These are phyloP conservation scores for Fusarium sp. DNA, from an alignment of 2,329 filamentous ascomycete genomes.

Conservation along the genomic window DNA sequence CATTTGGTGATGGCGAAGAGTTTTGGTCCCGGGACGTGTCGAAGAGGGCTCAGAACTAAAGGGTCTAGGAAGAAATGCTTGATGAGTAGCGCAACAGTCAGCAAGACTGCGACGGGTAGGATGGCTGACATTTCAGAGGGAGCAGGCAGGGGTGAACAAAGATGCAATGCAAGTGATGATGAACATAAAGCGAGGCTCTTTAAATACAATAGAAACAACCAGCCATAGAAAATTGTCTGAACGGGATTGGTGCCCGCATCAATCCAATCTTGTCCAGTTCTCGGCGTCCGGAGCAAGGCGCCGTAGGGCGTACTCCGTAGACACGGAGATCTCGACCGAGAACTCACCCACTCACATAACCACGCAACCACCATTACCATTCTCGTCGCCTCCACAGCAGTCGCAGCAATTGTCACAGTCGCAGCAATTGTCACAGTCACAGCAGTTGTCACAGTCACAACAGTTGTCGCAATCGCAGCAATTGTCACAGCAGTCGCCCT, in stretches of 20 bases:
- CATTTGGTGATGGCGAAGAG: constrained; percentile 54
- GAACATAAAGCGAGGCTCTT: not conserved
- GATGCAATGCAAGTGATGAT: not conserved
- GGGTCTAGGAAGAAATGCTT: constrained; percentile 19
- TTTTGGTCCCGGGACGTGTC: constrained; percentile 48
- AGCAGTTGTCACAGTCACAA: constrained; percentile 2
- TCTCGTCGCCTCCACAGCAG: constrained; percentile 2
- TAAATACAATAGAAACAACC: not conserved
- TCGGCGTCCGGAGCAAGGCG: not conserved
- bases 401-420: not conserved
- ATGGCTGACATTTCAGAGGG: not conserved
- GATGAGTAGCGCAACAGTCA: constrained; percentile 5
- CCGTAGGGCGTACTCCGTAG: not conserved
- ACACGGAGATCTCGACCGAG: too few relatives aligned
- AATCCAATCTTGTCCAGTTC: not conserved
- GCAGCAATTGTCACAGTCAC: constrained; percentile 1
- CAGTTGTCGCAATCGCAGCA: constrained; percentile 2
- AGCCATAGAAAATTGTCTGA: not conserved
- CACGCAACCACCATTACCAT: constrained; percentile 10
- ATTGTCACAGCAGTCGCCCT: not conserved
- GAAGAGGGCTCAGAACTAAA: constrained; percentile 13
- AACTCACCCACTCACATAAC: constrained; percentile 7
- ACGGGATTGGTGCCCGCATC: not conserved
- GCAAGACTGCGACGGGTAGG: not conserved
- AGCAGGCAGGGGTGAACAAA: not conserved